Evolutionary conservation across 106 monocot species (phyloP), one percentile per base, ranked within the genome.

Genomic region (Apostasia shenzhenica): DNA sequence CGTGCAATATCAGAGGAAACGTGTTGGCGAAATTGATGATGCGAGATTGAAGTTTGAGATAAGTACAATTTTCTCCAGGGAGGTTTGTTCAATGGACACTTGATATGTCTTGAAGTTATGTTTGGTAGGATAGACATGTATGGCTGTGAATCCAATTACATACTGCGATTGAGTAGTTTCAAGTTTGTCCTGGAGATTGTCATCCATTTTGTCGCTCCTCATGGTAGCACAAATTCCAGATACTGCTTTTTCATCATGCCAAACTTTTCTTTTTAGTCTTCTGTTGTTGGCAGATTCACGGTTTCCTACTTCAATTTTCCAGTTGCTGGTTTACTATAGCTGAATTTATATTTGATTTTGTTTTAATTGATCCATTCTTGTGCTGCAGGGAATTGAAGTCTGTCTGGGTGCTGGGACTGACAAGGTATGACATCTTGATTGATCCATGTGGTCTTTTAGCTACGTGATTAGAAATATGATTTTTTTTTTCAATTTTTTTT

Each of bases 11-110:
- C 92, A 99, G 67, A 90, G 67, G 81, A 97, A 79, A 77, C 81
- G 74, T 39, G 83, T 84, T 8, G 76, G 46, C 52, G 79, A 90
- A 68, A 66, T 92, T 41, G 81, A 90, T 46, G 97, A 99, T 69
- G 81, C 76, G 5, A 82, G 97, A 47, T 69, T 99, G 71, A 89
- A 89, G 75, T 99, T 99, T 74, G 92, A 99, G 60, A 79, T 90
- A 14, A 87, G 59, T 68, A 92, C 97, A 2, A 76, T 85, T 75
- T 75, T 92, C 47, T 78, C 92, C 0, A 78, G 89, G 59, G 78
- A 99, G 97, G 97, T 92, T 65, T 41, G 65, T 65, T 65, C 14
- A 48, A 65, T 46, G 48, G 14, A 48, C 8, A 26, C 37, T 65
- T 57, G 10, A 8, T 57, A 12, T 57, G 14, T 13, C 8, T 8